Base-by-base conservation (phyloP, 1,284 basidiomycete genomes). In the Ganoderma multipileum region DNA sequence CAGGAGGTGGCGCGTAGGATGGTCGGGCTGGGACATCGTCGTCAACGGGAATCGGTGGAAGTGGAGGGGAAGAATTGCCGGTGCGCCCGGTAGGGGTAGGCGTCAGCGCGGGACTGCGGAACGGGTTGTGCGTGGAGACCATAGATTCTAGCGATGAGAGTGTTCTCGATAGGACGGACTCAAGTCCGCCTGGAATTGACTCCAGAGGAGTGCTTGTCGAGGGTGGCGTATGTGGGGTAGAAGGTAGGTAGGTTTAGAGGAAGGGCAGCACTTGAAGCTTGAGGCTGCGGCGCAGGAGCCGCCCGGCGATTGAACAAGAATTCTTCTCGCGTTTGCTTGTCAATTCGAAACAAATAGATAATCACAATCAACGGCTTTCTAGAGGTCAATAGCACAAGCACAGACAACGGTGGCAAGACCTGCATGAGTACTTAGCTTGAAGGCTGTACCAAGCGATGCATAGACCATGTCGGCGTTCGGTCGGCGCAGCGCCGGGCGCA, bases 81-180 rank as follows among this genome's bases (percentile, higher is more conserved):
- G n/a, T 60, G 38, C 58, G 58, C 58, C 38, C 76, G 1, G 78
- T 78, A 14, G 76, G 69, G 52, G 68, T 72, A 1, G 76, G 75
- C n/a, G 78, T 76, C 38, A 73, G 68, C 9, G 58, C 59, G 30
- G 74, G 75, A 28, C 73, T 71, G 14, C 79, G 78, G 68, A 82
- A 82, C 0, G 81, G 81, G 66, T 82, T 81, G 66, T 71, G 68
- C 3, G 65, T 28, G 23, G 74, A 68, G 26, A 68, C 67, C 71
- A 74, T 74, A 50, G 36, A 39, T 57, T 18, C 28, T 20, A 30
- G 28, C 18, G 54, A n/a, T 33, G 54, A 8, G 26, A 28, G 7
- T 30, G 14, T 28, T n/a, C 33, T 36, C 12, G 23, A 41, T 38
- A 14, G 23, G n/a, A 28, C 38, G 12, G 7, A 38, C 33, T 38